These are phyloP conservation scores for Yarrowia osloensis DNA, from an alignment of 805 yeast genomes.

Conservation along the genomic window DNA sequence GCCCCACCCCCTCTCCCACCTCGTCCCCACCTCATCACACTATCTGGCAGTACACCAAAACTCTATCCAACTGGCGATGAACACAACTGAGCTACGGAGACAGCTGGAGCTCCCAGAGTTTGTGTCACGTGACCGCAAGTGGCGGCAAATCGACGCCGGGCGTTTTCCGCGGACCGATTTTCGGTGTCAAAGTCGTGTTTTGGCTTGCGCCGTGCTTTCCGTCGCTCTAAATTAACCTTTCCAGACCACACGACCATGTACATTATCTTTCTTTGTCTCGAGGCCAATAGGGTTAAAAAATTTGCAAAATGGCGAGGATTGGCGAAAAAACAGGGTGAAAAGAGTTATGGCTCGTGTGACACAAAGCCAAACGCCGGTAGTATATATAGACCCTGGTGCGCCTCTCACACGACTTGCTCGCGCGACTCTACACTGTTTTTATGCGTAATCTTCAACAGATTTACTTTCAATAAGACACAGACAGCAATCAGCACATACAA, in stretches of 20 bases:
- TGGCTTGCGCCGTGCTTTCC: slow-evolving; percentile 12
- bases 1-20: slow-evolving; percentile 1
- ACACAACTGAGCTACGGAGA: no score
- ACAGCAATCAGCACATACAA: neutral
- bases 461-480: neutral
- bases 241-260: slow-evolving; percentile 10
- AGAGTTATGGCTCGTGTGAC: slow-evolving; percentile 11
- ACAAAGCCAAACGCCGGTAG: neutral
- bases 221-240: neutral
- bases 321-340: neutral
- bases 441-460: slow-evolving; percentile 30
- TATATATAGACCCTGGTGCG: slow-evolving; percentile 7
- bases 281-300: slow-evolving; percentile 7
- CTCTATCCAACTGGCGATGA: neutral
- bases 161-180: neutral
- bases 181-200: neutral
- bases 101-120: neutral
- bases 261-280: slow-evolving; percentile 20
- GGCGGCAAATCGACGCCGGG: no score
- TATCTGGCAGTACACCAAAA: slow-evolving; percentile 8
- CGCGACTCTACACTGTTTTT: neutral
- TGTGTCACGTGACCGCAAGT: neutral
- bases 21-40: slow-evolving; percentile 24
- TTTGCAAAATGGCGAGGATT: neutral
- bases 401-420: slow-evolving; percentile 11